Conservation (phyloP, 148 eudicot species). For the Selenicereus undatus region DNA sequence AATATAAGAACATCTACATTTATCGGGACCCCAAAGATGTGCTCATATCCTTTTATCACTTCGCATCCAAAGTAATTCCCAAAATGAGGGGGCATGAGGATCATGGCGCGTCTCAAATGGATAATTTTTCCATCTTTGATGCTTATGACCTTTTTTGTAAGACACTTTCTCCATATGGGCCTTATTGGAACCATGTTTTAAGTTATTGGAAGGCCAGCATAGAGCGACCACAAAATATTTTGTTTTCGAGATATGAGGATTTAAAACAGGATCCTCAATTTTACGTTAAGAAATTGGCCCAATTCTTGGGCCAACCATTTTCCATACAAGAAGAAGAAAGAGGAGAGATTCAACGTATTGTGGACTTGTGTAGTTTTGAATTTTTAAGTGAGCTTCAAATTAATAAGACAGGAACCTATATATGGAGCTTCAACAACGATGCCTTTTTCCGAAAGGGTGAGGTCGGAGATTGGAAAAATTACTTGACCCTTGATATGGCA, state of each 20-base stretch:
- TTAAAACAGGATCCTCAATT: background rate
- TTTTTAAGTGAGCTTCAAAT: background rate
- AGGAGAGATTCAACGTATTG: background rate
- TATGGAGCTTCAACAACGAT: background rate
- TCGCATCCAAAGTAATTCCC: too few relatives aligned
- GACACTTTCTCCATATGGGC: background rate
- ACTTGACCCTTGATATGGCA: background rate
- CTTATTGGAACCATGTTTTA: background rate
- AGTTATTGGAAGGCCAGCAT: background rate
- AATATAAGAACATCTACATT: background rate
- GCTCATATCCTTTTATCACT: background rate
- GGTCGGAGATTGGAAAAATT: conserved; percentile 9
- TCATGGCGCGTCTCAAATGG: background rate
- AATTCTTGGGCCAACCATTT: background rate
- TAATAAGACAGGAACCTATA: background rate
- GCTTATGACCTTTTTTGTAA: background rate
- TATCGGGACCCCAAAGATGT: background rate
- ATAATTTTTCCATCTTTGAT: background rate
- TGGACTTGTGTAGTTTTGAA: background rate
- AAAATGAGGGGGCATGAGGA: background rate
- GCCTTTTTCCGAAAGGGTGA: conserved; percentile 4
- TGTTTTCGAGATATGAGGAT: background rate
- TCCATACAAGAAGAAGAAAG: background rate
- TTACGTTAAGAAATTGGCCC: background rate
- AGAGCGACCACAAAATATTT: background rate